Conservation (phyloP, 2,329 filamentous ascomycete genomes). For the Alternaria gaisen region DNA sequence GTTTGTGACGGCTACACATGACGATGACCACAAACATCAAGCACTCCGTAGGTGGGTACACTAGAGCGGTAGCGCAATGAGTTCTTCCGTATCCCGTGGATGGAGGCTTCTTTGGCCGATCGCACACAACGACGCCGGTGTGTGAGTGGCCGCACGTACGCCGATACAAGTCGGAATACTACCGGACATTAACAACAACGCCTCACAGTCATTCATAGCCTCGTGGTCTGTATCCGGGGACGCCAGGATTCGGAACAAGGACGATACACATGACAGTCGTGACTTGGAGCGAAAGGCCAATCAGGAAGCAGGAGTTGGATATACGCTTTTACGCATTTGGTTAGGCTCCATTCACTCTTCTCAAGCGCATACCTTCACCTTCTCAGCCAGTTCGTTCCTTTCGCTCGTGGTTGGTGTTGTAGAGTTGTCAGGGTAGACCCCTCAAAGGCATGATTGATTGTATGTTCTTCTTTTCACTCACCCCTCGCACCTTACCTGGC, state of each 20-base stretch:
- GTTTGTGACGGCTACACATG: slow-evolving; percentile 5
- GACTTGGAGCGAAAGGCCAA: slow-evolving; percentile 8
- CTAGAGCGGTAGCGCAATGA: slow-evolving; percentile 14
- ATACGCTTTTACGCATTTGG: slow-evolving; percentile 4
- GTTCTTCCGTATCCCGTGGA: slow-evolving; percentile 6
- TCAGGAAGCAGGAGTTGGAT: slow-evolving; percentile 12
- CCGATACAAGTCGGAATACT: background rate
- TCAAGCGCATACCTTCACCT: background rate
- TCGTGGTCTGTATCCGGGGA: background rate
- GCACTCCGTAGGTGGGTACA: slow-evolving; percentile 12
- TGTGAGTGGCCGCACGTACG: background rate
- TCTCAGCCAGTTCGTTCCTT: background rate
- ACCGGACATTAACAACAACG: background rate
- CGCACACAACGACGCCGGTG: background rate
- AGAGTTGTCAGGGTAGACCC: background rate
- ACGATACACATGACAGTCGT: slow-evolving; percentile 4
- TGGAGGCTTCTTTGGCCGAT: slow-evolving; percentile 9
- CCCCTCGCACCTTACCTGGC: background rate
- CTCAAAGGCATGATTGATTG: slow-evolving; percentile 7
- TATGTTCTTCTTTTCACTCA: slow-evolving; percentile 3
- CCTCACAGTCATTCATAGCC: background rate
- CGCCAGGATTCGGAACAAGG: background rate
- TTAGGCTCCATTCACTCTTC: slow-evolving; percentile 13
- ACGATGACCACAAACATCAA: slow-evolving; percentile 11
- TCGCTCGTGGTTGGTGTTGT: background rate